A percentile compares a stretch with the other conserved stretches of the same genome.
phyloP scores from a whole-genome alignment of 495 filamentous ascomycete genomes.

The Cercophora scortea region DNA sequence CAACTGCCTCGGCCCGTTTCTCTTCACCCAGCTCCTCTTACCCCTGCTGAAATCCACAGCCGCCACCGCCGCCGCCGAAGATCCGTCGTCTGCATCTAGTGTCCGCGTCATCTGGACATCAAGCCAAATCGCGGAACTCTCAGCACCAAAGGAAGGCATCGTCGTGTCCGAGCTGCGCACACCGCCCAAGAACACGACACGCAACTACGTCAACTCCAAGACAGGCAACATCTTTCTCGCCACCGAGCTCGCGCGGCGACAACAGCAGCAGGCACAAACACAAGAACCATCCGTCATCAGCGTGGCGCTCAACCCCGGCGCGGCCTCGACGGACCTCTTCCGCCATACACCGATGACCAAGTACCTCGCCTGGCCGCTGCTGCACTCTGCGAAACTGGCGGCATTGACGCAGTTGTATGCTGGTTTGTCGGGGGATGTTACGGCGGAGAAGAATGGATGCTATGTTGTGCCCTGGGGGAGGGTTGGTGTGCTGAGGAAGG shows the following conservation, averaged over 20 bases:
- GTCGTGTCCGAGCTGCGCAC: constrained; percentile 18
- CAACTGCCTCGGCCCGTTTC: constrained; percentile 1
- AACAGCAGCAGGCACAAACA: no score
- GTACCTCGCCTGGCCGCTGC: constrained; percentile 18
- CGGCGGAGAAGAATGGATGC: constrained; percentile 22
- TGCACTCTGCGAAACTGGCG: constrained; percentile 20
- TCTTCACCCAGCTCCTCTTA: constrained; percentile 1
- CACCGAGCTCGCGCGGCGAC: constrained; percentile 21
- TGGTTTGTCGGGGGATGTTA: constrained; percentile 30
- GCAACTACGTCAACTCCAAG: constrained; percentile 34
- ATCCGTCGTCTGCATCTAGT: not conserved
- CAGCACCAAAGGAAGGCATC: constrained; percentile 24
- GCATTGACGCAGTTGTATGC: constrained; percentile 39
- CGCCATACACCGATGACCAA: constrained; percentile 11
- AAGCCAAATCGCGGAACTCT: constrained; percentile 1
- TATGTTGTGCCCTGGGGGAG: constrained; percentile 39
- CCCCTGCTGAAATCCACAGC: not conserved
- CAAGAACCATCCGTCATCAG: constrained; percentile 23
- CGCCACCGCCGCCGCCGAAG: not conserved
- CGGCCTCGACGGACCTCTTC: constrained; percentile 23
- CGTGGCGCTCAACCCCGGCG: constrained; percentile 35
- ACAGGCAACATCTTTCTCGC: constrained; percentile 29
- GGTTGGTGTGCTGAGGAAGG: constrained; percentile 9
- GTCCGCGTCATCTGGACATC: not conserved
- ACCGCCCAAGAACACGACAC: constrained; percentile 11